Evolutionary conservation across 306 rosid genomes (phyloP).

Genomic region (Malus sylvestris): DNA sequence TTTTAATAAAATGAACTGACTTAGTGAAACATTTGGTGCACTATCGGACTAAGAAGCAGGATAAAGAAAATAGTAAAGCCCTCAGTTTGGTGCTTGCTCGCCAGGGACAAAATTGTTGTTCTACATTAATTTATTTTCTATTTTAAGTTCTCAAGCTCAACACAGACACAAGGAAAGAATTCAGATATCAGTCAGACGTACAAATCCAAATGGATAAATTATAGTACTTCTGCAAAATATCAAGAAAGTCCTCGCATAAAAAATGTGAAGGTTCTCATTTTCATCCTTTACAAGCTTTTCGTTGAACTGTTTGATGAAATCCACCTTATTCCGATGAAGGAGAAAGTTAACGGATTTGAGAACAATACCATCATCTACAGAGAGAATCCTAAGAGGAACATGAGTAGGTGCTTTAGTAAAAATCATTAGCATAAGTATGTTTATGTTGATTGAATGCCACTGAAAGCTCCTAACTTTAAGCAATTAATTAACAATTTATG

Average conservation of each 20-base stretch:
- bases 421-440: constrained; percentile 26
- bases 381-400: constrained; percentile 80
- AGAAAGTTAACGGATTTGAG: constrained; percentile 78
- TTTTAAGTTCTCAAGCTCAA: no score
- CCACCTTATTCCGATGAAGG: constrained; percentile 84
- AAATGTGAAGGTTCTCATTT: constrained; percentile 90
- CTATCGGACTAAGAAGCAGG: no score
- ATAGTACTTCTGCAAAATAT: not conserved
- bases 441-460: not conserved
- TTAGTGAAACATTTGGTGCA: no score
- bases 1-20: no score
- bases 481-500: no score
- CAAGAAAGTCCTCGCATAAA: constrained; percentile 49
- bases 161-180: no score
- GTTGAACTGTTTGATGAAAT: constrained; percentile 88
- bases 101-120: no score
- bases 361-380: constrained; percentile 89
- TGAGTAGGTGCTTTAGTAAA: constrained; percentile 61
- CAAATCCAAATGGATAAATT: constrained; percentile 5
- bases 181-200: not conserved
- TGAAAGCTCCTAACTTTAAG: not conserved
- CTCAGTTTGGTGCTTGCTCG: no score
- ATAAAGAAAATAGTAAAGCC: no score
- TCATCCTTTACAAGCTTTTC: constrained; percentile 97
- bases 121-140: no score